phyloP scores from a whole-genome alignment of 116 monocot genomes.

The Phalaenopsis hybrid region DNA sequence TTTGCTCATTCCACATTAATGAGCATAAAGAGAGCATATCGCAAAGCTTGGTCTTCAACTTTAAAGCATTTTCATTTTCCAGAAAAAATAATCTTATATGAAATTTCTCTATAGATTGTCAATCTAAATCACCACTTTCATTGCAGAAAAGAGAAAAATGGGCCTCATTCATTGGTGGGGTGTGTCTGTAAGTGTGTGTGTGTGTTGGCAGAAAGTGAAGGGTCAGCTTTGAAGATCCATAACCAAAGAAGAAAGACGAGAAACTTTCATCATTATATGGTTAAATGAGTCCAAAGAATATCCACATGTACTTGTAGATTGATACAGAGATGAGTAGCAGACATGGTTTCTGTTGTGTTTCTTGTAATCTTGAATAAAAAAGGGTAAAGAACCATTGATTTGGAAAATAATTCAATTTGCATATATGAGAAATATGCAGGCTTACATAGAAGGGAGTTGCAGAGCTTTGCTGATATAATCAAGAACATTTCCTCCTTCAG shows the following conservation, averaged over 20 bases:
- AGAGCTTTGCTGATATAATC: conserved; percentile 69
- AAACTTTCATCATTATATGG: background rate
- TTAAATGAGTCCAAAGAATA: background rate
- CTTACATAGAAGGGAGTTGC: conserved; percentile 87
- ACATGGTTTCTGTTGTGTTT: background rate
- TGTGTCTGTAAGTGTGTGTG: no score
- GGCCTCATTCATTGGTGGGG: background rate
- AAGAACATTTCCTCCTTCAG: conserved; percentile 47
- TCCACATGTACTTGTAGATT: background rate
- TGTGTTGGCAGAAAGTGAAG: no score
- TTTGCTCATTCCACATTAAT: background rate
- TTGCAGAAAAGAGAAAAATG: background rate
- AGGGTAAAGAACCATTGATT: background rate
- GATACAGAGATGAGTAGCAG: background rate
- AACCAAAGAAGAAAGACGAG: background rate
- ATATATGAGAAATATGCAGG: background rate
- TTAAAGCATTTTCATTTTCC: background rate
- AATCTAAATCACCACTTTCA: background rate
- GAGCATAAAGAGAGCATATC: background rate
- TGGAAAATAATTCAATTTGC: background rate
- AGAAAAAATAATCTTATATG: background rate
- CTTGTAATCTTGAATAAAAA: background rate
- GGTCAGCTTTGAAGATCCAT: no score
- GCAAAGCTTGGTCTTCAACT: background rate
- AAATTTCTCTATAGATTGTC: background rate